Evolutionary conservation across 2,329 filamentous ascomycete species (phyloP).

Genomic region (Colletotrichum navitas): DNA sequence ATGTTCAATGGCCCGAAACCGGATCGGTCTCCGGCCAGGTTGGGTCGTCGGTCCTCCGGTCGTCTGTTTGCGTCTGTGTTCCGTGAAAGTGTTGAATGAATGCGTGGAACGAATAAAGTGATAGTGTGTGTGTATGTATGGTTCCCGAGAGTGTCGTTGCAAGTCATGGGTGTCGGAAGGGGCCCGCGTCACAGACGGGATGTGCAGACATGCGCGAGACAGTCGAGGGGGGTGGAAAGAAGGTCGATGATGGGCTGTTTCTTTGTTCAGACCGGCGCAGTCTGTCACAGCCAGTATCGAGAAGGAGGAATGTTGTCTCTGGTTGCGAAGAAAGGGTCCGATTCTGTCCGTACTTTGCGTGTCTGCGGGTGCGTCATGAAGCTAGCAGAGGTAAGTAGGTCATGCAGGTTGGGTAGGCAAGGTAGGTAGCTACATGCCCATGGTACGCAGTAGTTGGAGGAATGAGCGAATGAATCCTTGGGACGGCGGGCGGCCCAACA

Average conservation of each 20-base stretch:
- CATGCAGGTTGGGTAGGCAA: too few species aligned
- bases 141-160: slow-evolving; percentile 5
- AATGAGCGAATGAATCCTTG: too few species aligned
- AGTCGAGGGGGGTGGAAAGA: neutral
- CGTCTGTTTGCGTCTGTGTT: slow-evolving; percentile 10
- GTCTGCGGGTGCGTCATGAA: neutral
- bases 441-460: too few species aligned
- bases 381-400: too few species aligned
- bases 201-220: slow-evolving; percentile 9
- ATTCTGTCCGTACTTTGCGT: neutral
- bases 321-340: neutral
- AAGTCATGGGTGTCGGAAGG: slow-evolving; percentile 1
- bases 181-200: neutral
- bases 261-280: slow-evolving; percentile 24
- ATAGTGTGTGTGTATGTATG: neutral
- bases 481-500: slow-evolving; percentile 2
- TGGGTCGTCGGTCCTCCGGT: slow-evolving; percentile 13
- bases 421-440: neutral
- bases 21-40: slow-evolving; percentile 3
- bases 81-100: slow-evolving; percentile 35
- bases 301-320: slow-evolving; percentile 6
- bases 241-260: slow-evolving; percentile 14
- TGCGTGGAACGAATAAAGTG: neutral
- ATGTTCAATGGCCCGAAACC: slow-evolving; percentile 15
- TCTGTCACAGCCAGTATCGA: slow-evolving; percentile 1